Conservation (phyloP, 2,329 filamentous ascomycete genomes). For the Aspergillus versicolor region DNA sequence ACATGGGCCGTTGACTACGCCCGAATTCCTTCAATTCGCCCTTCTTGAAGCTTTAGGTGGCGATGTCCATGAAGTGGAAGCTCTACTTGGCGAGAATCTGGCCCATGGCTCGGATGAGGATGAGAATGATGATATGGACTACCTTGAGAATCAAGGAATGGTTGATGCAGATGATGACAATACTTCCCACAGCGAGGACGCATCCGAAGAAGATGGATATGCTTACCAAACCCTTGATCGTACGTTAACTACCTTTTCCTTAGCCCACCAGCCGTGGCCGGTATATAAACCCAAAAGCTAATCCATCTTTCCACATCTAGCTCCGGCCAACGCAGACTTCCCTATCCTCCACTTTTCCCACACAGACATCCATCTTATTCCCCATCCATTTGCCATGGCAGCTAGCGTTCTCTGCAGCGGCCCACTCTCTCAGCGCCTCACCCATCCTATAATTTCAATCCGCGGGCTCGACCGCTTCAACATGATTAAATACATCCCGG, state of each 20-base stretch:
- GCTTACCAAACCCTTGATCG: conserved; percentile 19
- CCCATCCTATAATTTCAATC: conserved; percentile 24
- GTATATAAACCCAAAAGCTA: neutral
- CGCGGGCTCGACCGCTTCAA: conserved; percentile 53
- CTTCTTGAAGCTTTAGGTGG: conserved; percentile 25
- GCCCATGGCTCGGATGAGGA: conserved; percentile 16
- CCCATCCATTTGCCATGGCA: conserved; percentile 30
- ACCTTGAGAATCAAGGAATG: conserved; percentile 16
- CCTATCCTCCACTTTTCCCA: conserved; percentile 45
- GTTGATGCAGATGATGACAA: conserved; percentile 15
- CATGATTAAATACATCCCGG: conserved; percentile 58
- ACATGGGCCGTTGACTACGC: conserved; percentile 17
- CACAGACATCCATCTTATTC: conserved; percentile 38
- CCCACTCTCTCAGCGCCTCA: conserved; percentile 30
- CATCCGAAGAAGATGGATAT: conserved; percentile 8
- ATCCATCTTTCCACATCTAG: conserved; percentile 14
- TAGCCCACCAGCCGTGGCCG: neutral
- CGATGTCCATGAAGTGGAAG: conserved; percentile 18
- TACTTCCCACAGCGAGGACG: conserved; percentile 16
- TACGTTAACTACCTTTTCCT: conserved; percentile 11
- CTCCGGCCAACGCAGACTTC: conserved; percentile 28
- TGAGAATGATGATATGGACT: conserved; percentile 19
- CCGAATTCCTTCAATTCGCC: conserved; percentile 24
- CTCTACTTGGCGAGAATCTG: conserved; percentile 16
- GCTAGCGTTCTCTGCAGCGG: conserved; percentile 32